Percentiles rank a stretch among this genome's conserved stretches.
Evolutionary conservation across 2,329 filamentous ascomycete species (phyloP).

Genomic region (Arthroderma sp.): DNA sequence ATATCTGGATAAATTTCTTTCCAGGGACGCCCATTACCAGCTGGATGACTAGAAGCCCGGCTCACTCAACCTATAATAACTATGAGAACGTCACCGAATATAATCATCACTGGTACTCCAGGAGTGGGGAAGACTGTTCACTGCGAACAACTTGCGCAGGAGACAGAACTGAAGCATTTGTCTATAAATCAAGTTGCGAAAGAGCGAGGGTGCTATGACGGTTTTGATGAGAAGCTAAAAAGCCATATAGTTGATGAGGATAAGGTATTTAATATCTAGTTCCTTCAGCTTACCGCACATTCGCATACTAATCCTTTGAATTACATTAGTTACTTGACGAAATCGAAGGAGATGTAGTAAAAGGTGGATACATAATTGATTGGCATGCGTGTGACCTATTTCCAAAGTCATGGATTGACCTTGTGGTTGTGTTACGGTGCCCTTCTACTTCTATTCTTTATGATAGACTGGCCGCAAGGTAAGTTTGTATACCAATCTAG

Average conservation of each 20-base stretch:
- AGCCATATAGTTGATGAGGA: conserved; percentile 96
- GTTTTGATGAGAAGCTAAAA: conserved; percentile 71
- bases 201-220: conserved; percentile 74
- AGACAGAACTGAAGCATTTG: conserved; percentile 66
- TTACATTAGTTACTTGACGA: conserved; percentile 59
- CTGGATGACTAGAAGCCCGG: not conserved
- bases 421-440: conserved; percentile 75
- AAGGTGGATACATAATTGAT: conserved; percentile 81
- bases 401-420: conserved; percentile 83
- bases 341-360: conserved; percentile 66
- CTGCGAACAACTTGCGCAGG: conserved; percentile 65
- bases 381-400: conserved; percentile 98
- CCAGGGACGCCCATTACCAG: not conserved
- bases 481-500: conserved; percentile 10
- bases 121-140: conserved; percentile 94
- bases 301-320: not conserved
- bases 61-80: conserved; percentile 6
- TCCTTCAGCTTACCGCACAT: not conserved
- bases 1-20: not conserved
- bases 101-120: conserved; percentile 89
- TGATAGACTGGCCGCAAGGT: conserved; percentile 68
- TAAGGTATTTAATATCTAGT: conserved; percentile 48
- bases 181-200: conserved; percentile 88
- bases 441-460: conserved; percentile 71
- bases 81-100: conserved; percentile 54